Percentiles rank a stretch among this genome's conserved stretches.
These are phyloP conservation scores for Talaromyces atroroseus DNA, from an alignment of 2,329 filamentous ascomycete species.

Conservation along the genomic window DNA sequence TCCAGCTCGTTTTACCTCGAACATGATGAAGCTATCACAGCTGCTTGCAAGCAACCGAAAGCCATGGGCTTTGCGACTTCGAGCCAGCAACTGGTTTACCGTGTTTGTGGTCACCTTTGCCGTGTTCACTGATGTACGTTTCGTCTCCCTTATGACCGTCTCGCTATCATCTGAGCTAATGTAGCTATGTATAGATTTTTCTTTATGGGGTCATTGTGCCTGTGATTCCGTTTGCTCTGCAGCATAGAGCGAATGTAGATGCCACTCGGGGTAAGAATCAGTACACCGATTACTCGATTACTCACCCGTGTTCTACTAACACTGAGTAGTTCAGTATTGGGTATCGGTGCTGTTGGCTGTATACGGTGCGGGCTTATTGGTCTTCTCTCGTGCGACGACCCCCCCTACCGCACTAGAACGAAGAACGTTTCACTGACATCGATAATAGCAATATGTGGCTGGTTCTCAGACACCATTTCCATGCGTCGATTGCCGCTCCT, in stretches of 20 bases:
- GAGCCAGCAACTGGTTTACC: constrained; percentile 13
- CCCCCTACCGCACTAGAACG: background rate
- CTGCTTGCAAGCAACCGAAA: background rate
- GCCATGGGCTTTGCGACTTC: constrained; percentile 8
- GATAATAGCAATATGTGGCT: constrained; percentile 32
- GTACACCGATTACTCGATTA: background rate
- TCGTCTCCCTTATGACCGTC: background rate
- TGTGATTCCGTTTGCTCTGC: constrained; percentile 18
- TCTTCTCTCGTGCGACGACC: constrained; percentile 12
- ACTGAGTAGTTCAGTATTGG: constrained; percentile 17
- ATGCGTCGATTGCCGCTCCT: constrained; percentile 55
- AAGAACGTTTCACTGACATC: background rate
- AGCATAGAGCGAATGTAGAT: constrained; percentile 9
- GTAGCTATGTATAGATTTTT: constrained; percentile 13
- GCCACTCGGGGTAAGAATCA: constrained; percentile 1
- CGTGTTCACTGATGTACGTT: constrained; percentile 14
- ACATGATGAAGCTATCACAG: background rate
- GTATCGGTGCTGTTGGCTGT: constrained; percentile 17
- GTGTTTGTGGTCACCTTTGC: constrained; percentile 10
- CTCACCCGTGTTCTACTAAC: background rate
- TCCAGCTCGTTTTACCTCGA: background rate
- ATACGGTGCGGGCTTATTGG: constrained; percentile 15
- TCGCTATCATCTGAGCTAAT: background rate
- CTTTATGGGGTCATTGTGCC: constrained; percentile 20
- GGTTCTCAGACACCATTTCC: constrained; percentile 47